phyloP scores from a whole-genome alignment of 305 asterid genomes.

The Withania somnifera region DNA sequence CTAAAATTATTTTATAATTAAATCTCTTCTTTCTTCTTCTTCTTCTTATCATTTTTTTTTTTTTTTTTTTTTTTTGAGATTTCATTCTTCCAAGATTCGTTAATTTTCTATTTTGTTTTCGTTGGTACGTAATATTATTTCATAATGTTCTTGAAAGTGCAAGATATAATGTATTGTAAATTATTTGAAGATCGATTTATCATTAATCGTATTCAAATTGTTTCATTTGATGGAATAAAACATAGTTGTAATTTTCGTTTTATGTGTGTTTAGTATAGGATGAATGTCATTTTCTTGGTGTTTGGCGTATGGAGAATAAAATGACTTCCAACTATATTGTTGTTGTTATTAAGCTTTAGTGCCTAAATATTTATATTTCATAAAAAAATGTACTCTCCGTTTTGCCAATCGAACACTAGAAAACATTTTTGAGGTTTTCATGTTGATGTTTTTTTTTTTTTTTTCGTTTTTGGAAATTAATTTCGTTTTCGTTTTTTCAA shows the following conservation, averaged over 20 bases:
- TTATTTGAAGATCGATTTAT: neutral
- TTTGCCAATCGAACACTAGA: neutral
- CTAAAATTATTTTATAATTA: neutral
- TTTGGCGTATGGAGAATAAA: neutral
- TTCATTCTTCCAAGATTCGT: neutral
- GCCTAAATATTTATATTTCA: neutral
- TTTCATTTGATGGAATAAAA: neutral
- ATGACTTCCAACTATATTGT: too few species aligned
- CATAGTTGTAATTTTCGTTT: neutral
- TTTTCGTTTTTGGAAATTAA: neutral
- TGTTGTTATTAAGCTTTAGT: too few species aligned
- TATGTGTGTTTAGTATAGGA: neutral
- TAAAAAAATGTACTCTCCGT: neutral
- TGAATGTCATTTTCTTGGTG: neutral
- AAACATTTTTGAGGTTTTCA: neutral
- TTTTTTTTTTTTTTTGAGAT: too few species aligned
- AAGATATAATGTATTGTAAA: neutral
- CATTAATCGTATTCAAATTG: neutral
- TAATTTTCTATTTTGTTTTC: neutral
- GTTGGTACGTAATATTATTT: neutral
- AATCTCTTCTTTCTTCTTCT: constrained; percentile 8
- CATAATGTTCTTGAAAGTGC: neutral
- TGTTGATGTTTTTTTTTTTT: neutral
- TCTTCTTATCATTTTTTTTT: too few species aligned
- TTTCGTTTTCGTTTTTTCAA: neutral